These are phyloP conservation scores for Massarina eburnea DNA, from an alignment of 2,329 filamentous ascomycete genomes.

Conservation along the genomic window DNA sequence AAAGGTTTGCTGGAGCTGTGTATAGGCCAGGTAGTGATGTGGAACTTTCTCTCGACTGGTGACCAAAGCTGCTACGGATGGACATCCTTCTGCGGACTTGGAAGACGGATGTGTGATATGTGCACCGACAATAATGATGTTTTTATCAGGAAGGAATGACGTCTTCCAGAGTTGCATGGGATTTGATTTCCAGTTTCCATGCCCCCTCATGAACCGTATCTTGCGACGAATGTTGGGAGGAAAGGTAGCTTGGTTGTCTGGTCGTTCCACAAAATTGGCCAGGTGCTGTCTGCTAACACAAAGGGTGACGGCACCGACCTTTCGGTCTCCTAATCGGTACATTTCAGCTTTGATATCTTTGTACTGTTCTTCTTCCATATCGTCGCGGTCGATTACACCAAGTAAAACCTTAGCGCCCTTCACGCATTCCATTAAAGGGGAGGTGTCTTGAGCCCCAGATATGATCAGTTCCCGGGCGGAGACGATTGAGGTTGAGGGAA, in stretches of 20 bases:
- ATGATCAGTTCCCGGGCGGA: not conserved
- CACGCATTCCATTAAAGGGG: not conserved
- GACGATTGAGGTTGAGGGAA: not conserved
- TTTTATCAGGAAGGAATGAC: not conserved
- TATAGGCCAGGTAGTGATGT: too few relatives aligned
- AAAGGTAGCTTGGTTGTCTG: not conserved
- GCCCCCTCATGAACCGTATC: constrained; percentile 5
- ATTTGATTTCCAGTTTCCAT: not conserved
- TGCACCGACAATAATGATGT: constrained; percentile 1
- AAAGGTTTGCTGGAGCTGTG: too few relatives aligned
- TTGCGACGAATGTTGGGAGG: constrained; percentile 1
- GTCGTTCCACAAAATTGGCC: not conserved
- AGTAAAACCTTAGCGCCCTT: not conserved
- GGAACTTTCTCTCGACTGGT: not conserved
- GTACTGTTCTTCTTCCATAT: not conserved
- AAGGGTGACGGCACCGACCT: constrained; percentile 3
- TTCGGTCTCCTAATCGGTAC: constrained; percentile 2
- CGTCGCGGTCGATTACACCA: not conserved
- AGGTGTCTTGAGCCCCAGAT: not conserved
- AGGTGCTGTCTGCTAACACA: not conserved
- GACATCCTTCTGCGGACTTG: not conserved
- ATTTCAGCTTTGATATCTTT: constrained; percentile 1
- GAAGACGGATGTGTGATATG: not conserved
- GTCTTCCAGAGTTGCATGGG: not conserved
- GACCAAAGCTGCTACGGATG: constrained; percentile 1